Percentiles rank a stretch among this genome's conserved stretches.
Evolutionary conservation across 495 filamentous ascomycete genomes (phyloP).

Genomic region (Friedmanniomyces endolithicus): DNA sequence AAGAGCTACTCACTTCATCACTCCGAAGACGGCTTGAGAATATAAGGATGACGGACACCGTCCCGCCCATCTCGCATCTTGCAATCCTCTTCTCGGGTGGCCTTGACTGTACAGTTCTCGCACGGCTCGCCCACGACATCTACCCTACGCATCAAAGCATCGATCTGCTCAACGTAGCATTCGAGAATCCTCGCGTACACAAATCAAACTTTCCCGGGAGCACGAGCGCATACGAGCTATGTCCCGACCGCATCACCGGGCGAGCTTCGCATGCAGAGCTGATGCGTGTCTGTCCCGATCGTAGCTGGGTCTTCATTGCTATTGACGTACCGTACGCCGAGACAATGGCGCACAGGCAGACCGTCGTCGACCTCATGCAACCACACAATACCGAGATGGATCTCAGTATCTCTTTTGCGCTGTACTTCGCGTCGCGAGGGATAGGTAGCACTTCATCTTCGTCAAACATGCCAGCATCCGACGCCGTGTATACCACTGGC

Average conservation of each 20-base stretch:
- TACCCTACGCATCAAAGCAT: slow-evolving; percentile 55
- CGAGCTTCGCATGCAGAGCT: slow-evolving; percentile 65
- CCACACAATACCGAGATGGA: slow-evolving; percentile 99
- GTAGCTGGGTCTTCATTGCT: slow-evolving; percentile 70
- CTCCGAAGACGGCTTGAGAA: slow-evolving; percentile 52
- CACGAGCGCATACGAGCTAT: slow-evolving; percentile 54
- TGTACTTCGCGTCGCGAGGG: slow-evolving; percentile 87
- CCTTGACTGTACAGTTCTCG: slow-evolving; percentile 81
- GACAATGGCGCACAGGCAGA: slow-evolving; percentile 52
- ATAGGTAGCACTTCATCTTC: slow-evolving; percentile 39
- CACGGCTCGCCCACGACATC: slow-evolving; percentile 68
- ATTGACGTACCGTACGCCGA: slow-evolving; percentile 78
- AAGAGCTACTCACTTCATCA: slow-evolving; percentile 48
- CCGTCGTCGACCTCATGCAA: slow-evolving; percentile 63
- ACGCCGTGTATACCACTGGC: slow-evolving; percentile 47
- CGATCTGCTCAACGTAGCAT: slow-evolving; percentile 90
- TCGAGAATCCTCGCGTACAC: slow-evolving; percentile 69
- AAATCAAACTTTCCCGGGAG: slow-evolving; percentile 6
- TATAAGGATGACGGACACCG: slow-evolving; percentile 45
- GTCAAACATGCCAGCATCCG: slow-evolving; percentile 12
- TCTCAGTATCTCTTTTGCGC: slow-evolving; percentile 80
- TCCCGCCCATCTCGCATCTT: slow-evolving; percentile 28
- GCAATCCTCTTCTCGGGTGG: slow-evolving; percentile 91
- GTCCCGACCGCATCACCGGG: slow-evolving; percentile 83
- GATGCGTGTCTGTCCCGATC: slow-evolving; percentile 52